Evolutionary conservation across 768 basidiomycete species (phyloP).

Genomic region (Rhizopogon vulgaris): DNA sequence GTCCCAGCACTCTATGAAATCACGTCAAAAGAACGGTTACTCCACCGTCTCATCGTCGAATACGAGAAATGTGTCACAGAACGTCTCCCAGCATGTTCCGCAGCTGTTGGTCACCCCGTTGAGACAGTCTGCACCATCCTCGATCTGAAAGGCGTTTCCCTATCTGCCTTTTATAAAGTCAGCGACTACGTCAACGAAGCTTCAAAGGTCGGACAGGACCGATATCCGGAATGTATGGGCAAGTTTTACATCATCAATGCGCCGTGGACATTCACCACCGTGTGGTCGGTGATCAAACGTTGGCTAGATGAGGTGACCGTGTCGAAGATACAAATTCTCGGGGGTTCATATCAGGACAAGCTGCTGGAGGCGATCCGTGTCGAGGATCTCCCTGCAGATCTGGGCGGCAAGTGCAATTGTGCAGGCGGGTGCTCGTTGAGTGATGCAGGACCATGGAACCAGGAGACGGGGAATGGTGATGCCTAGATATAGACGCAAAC

Average conservation of each 20-base stretch:
- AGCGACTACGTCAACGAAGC: slow-evolving; percentile 85
- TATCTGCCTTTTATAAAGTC: slow-evolving; percentile 83
- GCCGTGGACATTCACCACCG: slow-evolving; percentile 84
- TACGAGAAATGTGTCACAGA: slow-evolving; percentile 85
- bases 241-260: slow-evolving; percentile 99
- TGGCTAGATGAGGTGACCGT: slow-evolving; percentile 97
- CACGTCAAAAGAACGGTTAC: slow-evolving; percentile 83
- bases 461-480: slow-evolving; percentile 9
- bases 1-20: slow-evolving; percentile 72
- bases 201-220: slow-evolving; percentile 76
- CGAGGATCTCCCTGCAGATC: slow-evolving; percentile 79
- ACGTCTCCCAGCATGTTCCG: slow-evolving; percentile 77
- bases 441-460: slow-evolving; percentile 91
- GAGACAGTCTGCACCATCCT: slow-evolving; percentile 98
- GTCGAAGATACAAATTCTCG: slow-evolving; percentile 87
- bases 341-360: slow-evolving; percentile 63
- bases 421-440: slow-evolving; percentile 76
- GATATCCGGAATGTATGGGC: slow-evolving; percentile 94
- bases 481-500: slow-evolving; percentile 13
- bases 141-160: slow-evolving; percentile 68
- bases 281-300: slow-evolving; percentile 85
- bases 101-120: slow-evolving; percentile 73
- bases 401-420: slow-evolving; percentile 81
- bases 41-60: slow-evolving; percentile 84
- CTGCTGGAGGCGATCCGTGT: slow-evolving; percentile 76